Base-by-base conservation (phyloP, 2,329 filamentous ascomycete genomes). In the Talaromyces amestolkiae region DNA sequence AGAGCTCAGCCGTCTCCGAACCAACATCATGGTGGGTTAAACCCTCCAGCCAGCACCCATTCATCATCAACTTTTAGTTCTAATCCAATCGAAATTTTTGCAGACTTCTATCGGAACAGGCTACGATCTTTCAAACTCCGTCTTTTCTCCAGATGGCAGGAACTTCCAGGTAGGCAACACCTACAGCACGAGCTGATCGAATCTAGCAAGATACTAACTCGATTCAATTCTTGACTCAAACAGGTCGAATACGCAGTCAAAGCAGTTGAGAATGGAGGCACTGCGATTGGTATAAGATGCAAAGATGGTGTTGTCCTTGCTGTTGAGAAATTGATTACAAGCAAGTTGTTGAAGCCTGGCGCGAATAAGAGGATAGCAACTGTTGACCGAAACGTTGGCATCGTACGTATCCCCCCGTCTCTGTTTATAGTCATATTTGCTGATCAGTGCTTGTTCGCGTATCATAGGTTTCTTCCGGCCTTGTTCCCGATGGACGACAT, bases 101-200 rank as follows among this genome's bases (percentile, higher is more conserved):
- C 68, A 99, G 95, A 99, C 95, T 76, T 99, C 95, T 77, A 99
- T 99, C 91, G 95, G 95, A 78, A 99, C 95, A 75, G 95, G 95
- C 77, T 99, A 99, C 84, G 95, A 99, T 88, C 90, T 99, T 75
- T 92, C 92, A 79, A 99, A 99, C 87, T 98, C 95, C 76, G 96
- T 98, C 84, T 99, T 98, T 86, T 98, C 95, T 58, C 95, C 95
- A 71, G 95, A 99, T 83, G 95, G 95, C 77, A 91, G 95, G 74
- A 99, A 99, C 81, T 99, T 99, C 81, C 95, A 99, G 82, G 92
- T 96, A 77, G 68, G 53, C 22, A 22, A 31, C 45, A 33, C 24
- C 31, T 64, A 11, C 51, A 58, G 27, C 15, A 59, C 10, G 22
- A 45, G 15, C 17, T 59, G n/a, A 24, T 15, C 37, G 3, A n/a